Evolutionary conservation across 345 rosid genomes (phyloP), one percentile per base, ranked within the genome.

Genomic region (Rhodamnia argentea): DNA sequence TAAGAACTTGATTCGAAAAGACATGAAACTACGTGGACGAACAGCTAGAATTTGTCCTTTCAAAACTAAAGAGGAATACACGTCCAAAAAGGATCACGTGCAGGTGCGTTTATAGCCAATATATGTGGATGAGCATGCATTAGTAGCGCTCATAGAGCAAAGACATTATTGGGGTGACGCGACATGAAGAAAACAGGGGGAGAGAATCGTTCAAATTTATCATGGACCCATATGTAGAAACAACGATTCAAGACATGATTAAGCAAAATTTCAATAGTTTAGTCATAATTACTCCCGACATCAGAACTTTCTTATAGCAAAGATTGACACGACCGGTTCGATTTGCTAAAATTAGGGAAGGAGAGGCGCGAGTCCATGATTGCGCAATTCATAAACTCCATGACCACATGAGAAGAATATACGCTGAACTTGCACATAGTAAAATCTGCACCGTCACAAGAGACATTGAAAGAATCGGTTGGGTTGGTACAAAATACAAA

Each of bases 261-360:
- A 59, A 59, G 8, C 70, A 60, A n/a, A 27, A n/a, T 6, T 29
- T 27, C 4, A 4, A 60, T 13, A 60, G 10, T 16, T 16, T 27
- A 27, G 20, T 27, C 74, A 13, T 27, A 27, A 60, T 13, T 27
- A 60, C 18, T 60, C 16, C 74, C 27, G 10, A 27, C 20, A 27
- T 60, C 16, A 60, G 20, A n/a, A 29, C 40, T 27, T 29, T 32
- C 23, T 0, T 3, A 13, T 32, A 5, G 12, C 44, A 8, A 32
- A 0, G 23, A 64, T n/a, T n/a, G n/a, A n/a, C n/a, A n/a, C n/a
- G n/a, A n/a, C n/a, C 16, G 13, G 0, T 16, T 64, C 3, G 18
- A 29, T 64, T 29, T 64, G 76, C 1, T 64, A 32, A 64, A 64
- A 29, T 64, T 64, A 6, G 44, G 6, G 20, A 64, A 64, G 76